Conservation (phyloP, 2,329 filamentous ascomycete species). For the Hymenoscyphus infarciens region DNA sequence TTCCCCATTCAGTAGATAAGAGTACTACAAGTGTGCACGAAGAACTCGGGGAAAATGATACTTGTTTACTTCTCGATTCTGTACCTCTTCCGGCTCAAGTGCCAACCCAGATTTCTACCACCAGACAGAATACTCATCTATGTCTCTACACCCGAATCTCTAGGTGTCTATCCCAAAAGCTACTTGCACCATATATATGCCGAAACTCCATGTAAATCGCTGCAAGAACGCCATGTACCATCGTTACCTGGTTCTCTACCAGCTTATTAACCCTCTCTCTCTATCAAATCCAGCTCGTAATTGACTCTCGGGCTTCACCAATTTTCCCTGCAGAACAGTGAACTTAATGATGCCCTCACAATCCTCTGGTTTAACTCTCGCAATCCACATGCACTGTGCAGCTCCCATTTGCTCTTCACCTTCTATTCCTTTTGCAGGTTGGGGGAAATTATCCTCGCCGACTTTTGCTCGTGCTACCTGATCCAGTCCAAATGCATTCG, state of each 20-base stretch:
- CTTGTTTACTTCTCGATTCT: background rate
- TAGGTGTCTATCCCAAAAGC: slow-evolving; percentile 1
- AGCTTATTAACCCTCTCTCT: slow-evolving; percentile 75
- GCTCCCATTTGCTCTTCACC: slow-evolving; percentile 52
- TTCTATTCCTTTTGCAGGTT: slow-evolving; percentile 27
- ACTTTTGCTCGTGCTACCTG: slow-evolving; percentile 33
- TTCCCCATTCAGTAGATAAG: too few species aligned
- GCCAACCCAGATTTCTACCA: background rate
- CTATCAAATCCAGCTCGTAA: slow-evolving; percentile 89
- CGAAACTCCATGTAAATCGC: background rate
- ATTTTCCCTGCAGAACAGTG: slow-evolving; percentile 88
- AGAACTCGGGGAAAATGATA: background rate
- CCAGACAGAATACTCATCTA: background rate
- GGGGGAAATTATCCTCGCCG: slow-evolving; percentile 33
- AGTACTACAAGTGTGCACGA: background rate
- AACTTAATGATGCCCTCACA: slow-evolving; percentile 89
- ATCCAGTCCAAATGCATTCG: slow-evolving; percentile 36
- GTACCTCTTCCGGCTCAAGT: background rate
- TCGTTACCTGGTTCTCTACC: slow-evolving; percentile 48
- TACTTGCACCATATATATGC: background rate
- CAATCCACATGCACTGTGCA: slow-evolving; percentile 89
- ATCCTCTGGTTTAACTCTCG: slow-evolving; percentile 78
- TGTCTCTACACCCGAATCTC: background rate
- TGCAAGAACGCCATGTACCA: background rate
- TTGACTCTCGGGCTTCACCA: slow-evolving; percentile 84